These are phyloP conservation scores for Punctularia strigosozonata DNA, from an alignment of 768 basidiomycete species.

Conservation along the genomic window DNA sequence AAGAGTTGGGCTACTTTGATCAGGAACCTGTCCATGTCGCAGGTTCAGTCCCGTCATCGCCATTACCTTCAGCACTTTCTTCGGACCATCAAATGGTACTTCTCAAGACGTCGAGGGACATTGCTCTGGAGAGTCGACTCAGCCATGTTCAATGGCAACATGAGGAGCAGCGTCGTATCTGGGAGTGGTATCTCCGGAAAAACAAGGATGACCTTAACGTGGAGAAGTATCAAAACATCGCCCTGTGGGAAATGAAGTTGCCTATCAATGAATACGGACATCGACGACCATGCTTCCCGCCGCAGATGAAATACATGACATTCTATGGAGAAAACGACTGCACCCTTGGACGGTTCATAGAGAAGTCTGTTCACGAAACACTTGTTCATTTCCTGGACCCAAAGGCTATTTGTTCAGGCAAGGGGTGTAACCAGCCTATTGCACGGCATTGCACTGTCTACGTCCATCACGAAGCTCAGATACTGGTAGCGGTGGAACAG, in stretches of 20 bases:
- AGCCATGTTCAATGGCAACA: conserved; percentile 67
- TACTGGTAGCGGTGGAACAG: conserved; percentile 81
- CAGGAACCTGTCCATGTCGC: no score
- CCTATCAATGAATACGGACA: conserved; percentile 56
- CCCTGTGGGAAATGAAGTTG: conserved; percentile 68
- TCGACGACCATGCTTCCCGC: conserved; percentile 70
- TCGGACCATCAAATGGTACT: no score
- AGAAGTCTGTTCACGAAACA: conserved; percentile 60
- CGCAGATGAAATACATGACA: conserved; percentile 57
- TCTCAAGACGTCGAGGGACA: conserved; percentile 56
- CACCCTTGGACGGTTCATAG: conserved; percentile 90
- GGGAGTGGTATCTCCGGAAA: conserved; percentile 92
- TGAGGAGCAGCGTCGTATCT: conserved; percentile 78
- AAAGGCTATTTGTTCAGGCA: conserved; percentile 69
- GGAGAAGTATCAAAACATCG: conserved; percentile 88
- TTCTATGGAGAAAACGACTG: conserved; percentile 92
- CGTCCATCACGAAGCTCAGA: conserved; percentile 75
- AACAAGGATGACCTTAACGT: conserved; percentile 81
- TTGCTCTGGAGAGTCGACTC: conserved; percentile 62
- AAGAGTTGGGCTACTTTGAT: conserved; percentile 32
- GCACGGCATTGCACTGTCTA: conserved; percentile 83
- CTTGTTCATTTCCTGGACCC: conserved; percentile 60
- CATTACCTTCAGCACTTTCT: no score
- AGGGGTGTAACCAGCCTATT: conserved; percentile 72
- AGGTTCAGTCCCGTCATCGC: conserved; percentile 17